Evolutionary conservation across 2,329 filamentous ascomycete species (phyloP), one percentile per base, ranked within the genome.

Genomic region (Gaeumannomyces tritici): DNA sequence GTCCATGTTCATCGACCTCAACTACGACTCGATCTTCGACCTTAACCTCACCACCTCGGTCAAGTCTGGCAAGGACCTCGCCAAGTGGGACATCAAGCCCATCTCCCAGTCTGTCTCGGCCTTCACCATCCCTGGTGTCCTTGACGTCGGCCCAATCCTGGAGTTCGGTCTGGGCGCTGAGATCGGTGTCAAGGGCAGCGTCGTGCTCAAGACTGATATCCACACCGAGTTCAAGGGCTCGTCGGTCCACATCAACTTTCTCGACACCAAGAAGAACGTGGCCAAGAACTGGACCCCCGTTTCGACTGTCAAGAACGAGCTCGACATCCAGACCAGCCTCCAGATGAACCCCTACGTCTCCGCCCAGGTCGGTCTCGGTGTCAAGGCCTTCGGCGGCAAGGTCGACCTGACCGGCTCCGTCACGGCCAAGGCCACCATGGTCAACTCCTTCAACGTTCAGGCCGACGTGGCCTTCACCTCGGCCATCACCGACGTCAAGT

Each of bases 121-220:
- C n/a, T 59, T 59, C 26, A 27, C n/a, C n/a, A 59, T 59, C 58
- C 58, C 58, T 12, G 58, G 58, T 3, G 47, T 59, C 15, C 58
- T 59, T 24, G 58, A 59, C 58, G 24, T 59, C 58, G 58, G 58
- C 24, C 58, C 58, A 4, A 21, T 47, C 3, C 8, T 59, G n/a
- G 27, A 35, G 6, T 51, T 59, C 24, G 35, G 35, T 27, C 9
- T 51, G 6, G 58, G 58, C 7, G 58, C 51, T 4, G 58, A 59
- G 33, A 18, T 59, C 21, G n/a, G 24, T 15, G 58, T 42, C 13
- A 27, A 24, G 5, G 58, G 58, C 24, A 21, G 33, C 33, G 58
- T 59, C 33, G 29, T 8, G 1, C 24, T 59, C 33, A 26, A 59
- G 33, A 47, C 58, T 0, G 35, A 33, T 24, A 21, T 59, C 24